Base-by-base conservation (phyloP, 495 filamentous ascomycete genomes). In the Lasiosphaeria hispida region DNA sequence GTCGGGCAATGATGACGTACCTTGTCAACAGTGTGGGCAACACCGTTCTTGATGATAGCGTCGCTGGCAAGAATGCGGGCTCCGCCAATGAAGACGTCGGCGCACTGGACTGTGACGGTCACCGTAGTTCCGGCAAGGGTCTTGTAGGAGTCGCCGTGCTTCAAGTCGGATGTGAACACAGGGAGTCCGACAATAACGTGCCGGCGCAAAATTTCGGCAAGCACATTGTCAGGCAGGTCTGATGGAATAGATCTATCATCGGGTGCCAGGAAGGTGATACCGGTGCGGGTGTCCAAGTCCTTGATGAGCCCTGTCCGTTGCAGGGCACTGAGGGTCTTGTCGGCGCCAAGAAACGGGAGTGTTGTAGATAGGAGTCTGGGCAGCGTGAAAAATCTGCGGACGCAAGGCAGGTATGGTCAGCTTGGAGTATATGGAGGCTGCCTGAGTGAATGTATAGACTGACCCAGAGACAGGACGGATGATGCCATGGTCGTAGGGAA, bases 241-340 rank as follows among this genome's bases (percentile, higher is more conserved):
- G 55, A 19, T 9, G 55, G 55, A 13, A 49, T 40, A 5, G 19
- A 44, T 4, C 34, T 17, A 37, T 49, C 19, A 17, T 57, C 55
- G 11, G 55, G 55, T 7, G 44, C 55, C 36, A 57, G 19, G 37
- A 57, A 57, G 11, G 55, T 57, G 38, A 57, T 43, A 17, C 55
- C 55, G 9, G 36, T 15, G 37, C 35, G 35, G 18, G 13, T 57
- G 19, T 57, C 55, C 15, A 57, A 14, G 15, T 57, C 44, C 1
- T 50, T 23, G 44, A 49, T 38, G 18, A 57, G 35, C 7, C 55
- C 45, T 1, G 55, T 57, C 7, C 47, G 35, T 6, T 57, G 7
- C 36, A 57, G 18, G 37, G 40, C 45, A n/a, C 17, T 36, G 19
- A 95, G 55, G 11, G 37, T 41, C 47, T 57, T 57, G 47, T 57